A percentile compares a stretch with the other conserved stretches of the same genome.
Conservation (phyloP, 495 filamentous ascomycete species). For the Wilcoxina mikolae region DNA sequence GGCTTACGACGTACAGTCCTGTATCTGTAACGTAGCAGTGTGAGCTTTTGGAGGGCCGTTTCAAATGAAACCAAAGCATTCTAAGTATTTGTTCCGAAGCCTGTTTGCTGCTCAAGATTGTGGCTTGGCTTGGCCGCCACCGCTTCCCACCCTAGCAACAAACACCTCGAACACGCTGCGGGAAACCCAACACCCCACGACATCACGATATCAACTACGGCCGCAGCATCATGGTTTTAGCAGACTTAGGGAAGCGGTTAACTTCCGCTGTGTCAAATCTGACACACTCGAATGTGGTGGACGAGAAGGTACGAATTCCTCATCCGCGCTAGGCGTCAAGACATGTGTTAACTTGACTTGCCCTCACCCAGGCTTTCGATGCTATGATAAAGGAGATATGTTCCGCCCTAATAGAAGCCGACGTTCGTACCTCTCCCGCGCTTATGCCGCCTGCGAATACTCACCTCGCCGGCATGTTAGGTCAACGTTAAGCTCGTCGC, state of each 20-base stretch:
- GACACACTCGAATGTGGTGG: slow-evolving; percentile 76
- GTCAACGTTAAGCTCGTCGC: slow-evolving; percentile 92
- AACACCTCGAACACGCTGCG: background rate
- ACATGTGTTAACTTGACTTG: background rate
- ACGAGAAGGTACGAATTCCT: slow-evolving; percentile 63
- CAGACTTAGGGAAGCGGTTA: slow-evolving; percentile 96
- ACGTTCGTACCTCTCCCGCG: slow-evolving; percentile 32
- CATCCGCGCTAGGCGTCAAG: slow-evolving; percentile 9
- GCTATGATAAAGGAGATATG: slow-evolving; percentile 96
- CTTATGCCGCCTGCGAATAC: background rate
- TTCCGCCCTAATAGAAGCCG: slow-evolving; percentile 81
- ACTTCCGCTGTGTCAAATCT: slow-evolving; percentile 91
- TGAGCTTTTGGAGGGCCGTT: no score
- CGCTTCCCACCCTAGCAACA: no score
- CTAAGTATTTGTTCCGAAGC: no score
- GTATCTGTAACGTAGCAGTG: no score
- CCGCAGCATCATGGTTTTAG: slow-evolving; percentile 64
- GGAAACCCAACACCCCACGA: background rate
- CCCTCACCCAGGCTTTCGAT: slow-evolving; percentile 65
- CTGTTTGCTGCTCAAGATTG: no score
- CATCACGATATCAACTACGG: background rate
- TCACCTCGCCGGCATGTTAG: slow-evolving; percentile 3
- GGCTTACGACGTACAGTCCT: no score
- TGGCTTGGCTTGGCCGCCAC: no score
- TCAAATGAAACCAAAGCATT: no score